Base-by-base conservation (phyloP, 768 basidiomycete species). In the Daedaleopsis sinensis region DNA sequence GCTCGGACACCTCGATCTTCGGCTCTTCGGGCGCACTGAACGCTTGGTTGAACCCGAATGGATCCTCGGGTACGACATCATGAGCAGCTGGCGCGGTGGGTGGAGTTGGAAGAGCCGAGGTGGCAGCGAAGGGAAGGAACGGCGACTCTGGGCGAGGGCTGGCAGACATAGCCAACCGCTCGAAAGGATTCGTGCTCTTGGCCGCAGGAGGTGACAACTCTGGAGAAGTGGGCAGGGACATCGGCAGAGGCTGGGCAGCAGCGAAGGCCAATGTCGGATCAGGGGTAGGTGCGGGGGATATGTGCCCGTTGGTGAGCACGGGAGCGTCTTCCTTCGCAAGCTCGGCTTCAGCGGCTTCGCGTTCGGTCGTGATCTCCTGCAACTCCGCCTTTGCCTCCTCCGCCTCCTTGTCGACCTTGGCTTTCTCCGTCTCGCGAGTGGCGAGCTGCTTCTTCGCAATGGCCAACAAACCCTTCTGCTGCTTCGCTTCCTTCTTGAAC, bases 101-200 rank as follows among this genome's bases (percentile, higher is more conserved):
- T 18, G 78, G 76, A 37, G 82, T 75, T 21, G 73, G 73, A 24
- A 82, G 71, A 1, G 72, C 56, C 4, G 80, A 66, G 21, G 75
- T 57, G 60, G 75, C 71, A 32, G 77, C 69, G 66, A 86, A 82
- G 0, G 86, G 77, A 54, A 82, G 70, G 71, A 88, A 88, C 1
- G 88, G 87, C 0, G 88, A 88, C 61, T 83, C 81, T 1, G 87
- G 80, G 37, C 83, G 83, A 50, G 76, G 80, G 24, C 78, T 64
- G 11, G 65, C 74, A 39, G 80, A 72, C 77, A 81, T 79, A 1
- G 79, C 78, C 35, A 95, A 73, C 49, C 89, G 79, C 61, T 93
- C 94, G 69, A 98, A 98, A 4, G 95, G 96, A 72, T 98, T 98
- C 69, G 90, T 96, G 68, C 91, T 94, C 78, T 91, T 91, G 57